Evolutionary conservation across 495 filamentous ascomycete genomes (phyloP).

Genomic region (Staphylotrichum longicolle): DNA sequence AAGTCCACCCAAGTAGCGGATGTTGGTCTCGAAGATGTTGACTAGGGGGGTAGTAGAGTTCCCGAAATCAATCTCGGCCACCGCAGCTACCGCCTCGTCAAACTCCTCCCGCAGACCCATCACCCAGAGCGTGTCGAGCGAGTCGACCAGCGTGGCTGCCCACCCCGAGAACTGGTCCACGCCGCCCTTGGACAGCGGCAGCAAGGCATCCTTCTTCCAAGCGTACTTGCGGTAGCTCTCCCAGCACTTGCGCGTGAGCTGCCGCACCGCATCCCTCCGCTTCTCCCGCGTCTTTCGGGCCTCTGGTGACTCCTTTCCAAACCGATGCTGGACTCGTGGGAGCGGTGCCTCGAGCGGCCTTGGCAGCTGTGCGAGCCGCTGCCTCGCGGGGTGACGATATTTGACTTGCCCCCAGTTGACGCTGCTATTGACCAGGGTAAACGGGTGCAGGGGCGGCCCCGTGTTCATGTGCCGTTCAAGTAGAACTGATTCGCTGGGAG

Average conservation of each 20-base stretch:
- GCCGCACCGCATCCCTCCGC: conserved; percentile 59
- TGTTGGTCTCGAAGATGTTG: conserved; percentile 76
- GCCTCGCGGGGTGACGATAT: conserved; percentile 57
- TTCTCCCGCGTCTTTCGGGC: conserved; percentile 55
- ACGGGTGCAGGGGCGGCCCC: conserved; percentile 6
- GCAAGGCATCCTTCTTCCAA: conserved; percentile 74
- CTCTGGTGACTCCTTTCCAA: conserved; percentile 52
- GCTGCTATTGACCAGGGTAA: conserved; percentile 27
- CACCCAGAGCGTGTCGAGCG: conserved; percentile 85
- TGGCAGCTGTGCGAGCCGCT: conserved; percentile 59
- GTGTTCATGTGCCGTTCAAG: conserved; percentile 21
- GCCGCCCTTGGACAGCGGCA: conserved; percentile 58
- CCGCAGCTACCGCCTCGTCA: conserved; percentile 63
- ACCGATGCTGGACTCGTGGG: conserved; percentile 67
- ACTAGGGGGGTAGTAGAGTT: conserved; percentile 53
- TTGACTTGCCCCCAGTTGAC: conserved; percentile 57
- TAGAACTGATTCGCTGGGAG: conserved; percentile 1
- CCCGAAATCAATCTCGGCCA: conserved; percentile 76
- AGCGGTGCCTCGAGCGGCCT: conserved; percentile 43
- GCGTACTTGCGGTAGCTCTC: conserved; percentile 69
- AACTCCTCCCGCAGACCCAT: conserved; percentile 84
- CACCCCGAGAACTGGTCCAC: conserved; percentile 76
- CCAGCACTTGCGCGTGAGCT: conserved; percentile 69
- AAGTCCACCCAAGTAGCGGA: conserved; percentile 75
- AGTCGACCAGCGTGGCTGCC: conserved; percentile 85